These are phyloP conservation scores for Aspergillus niger DNA, from an alignment of 2,329 filamentous ascomycete genomes.

Conservation along the genomic window DNA sequence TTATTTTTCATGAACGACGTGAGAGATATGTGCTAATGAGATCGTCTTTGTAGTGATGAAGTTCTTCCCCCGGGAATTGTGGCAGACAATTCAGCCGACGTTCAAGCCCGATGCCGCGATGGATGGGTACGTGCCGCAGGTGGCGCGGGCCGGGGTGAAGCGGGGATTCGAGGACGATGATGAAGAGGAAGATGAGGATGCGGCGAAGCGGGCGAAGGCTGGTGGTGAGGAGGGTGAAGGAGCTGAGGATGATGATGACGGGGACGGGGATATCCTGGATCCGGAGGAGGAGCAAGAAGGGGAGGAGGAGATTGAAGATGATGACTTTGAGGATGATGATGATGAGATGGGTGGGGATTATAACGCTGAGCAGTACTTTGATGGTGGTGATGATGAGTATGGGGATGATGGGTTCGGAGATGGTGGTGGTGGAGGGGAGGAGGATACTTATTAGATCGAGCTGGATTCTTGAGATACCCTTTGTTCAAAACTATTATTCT, in stretches of 20 bases:
- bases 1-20: too few relatives aligned
- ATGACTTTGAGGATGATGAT: constrained; percentile 63
- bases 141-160: constrained; percentile 28
- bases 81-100: constrained; percentile 54
- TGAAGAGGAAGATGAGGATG: constrained; percentile 40
- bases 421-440: constrained; percentile 56
- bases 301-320: constrained; percentile 57
- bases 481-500: constrained; percentile 20
- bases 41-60: constrained; percentile 48
- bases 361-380: constrained; percentile 66
- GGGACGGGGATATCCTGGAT: constrained; percentile 48
- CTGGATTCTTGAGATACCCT: constrained; percentile 32
- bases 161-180: constrained; percentile 51
- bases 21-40: neutral
- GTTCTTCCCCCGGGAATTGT: constrained; percentile 62
- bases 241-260: constrained; percentile 38
- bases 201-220: constrained; percentile 35
- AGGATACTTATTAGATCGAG: constrained; percentile 41
- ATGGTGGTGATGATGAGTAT: constrained; percentile 58
- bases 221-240: constrained; percentile 36
- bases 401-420: constrained; percentile 59
- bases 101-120: constrained; percentile 40
- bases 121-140: constrained; percentile 30
- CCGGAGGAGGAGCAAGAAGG: constrained; percentile 54
- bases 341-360: constrained; percentile 63